phyloP scores from a whole-genome alignment of 1,284 basidiomycete species.

The Ganoderma resinaceum region DNA sequence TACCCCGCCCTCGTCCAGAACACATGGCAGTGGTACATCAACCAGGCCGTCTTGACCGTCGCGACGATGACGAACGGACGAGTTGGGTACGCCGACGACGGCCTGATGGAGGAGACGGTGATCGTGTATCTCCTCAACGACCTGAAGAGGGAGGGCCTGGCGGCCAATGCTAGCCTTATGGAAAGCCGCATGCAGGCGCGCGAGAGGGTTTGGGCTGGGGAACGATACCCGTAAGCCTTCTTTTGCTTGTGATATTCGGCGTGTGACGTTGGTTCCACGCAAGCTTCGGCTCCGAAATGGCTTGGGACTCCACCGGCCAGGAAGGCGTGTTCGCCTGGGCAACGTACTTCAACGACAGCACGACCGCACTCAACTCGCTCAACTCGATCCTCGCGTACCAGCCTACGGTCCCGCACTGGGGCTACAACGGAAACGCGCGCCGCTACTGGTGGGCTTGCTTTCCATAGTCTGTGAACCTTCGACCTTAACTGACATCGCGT shows the following conservation, averaged over 20 bases:
- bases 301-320: slow-evolving; percentile 69
- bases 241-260: background rate
- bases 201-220: slow-evolving; percentile 52
- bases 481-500: background rate
- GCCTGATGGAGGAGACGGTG: slow-evolving; percentile 68
- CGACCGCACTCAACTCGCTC: slow-evolving; percentile 58
- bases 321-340: slow-evolving; percentile 65
- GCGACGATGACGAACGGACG: slow-evolving; percentile 53
- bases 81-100: slow-evolving; percentile 55
- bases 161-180: slow-evolving; percentile 54
- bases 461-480: background rate
- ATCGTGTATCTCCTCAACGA: slow-evolving; percentile 56
- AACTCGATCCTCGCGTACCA: slow-evolving; percentile 68
- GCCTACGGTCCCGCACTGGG: slow-evolving; percentile 65
- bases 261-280: background rate
- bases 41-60: slow-evolving; percentile 60
- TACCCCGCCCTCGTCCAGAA: slow-evolving; percentile 57
- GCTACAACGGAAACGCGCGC: slow-evolving; percentile 66
- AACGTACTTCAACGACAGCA: slow-evolving; percentile 60
- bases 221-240: slow-evolving; percentile 56
- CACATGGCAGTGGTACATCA: slow-evolving; percentile 64
- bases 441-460: slow-evolving; percentile 55
- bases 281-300: slow-evolving; percentile 68
- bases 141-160: slow-evolving; percentile 59
- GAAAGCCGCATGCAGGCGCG: slow-evolving; percentile 56